Evolutionary conservation across 2,329 filamentous ascomycete genomes (phyloP).

Genomic region (Magnaporthiopsis rhizophila): DNA sequence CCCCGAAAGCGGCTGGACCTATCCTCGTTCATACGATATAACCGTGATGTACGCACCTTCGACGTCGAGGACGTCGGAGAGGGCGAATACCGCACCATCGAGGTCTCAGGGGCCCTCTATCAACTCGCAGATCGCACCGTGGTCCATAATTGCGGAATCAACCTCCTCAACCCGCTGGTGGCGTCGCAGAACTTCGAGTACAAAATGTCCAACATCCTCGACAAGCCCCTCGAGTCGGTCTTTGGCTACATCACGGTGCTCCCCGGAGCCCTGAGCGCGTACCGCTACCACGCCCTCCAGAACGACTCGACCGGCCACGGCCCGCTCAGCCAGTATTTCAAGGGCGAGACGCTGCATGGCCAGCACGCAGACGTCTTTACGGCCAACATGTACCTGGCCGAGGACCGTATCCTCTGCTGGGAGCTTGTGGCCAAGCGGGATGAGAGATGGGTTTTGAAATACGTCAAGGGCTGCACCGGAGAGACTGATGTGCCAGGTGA

Average conservation of each 20-base stretch:
- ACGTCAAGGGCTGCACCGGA: slow-evolving; percentile 91
- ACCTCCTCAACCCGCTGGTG: slow-evolving; percentile 92
- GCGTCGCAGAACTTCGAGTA: slow-evolving; percentile 99
- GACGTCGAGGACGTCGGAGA: too few relatives aligned
- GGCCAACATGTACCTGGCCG: slow-evolving; percentile 88
- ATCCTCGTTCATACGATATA: too few relatives aligned
- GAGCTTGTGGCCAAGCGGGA: slow-evolving; percentile 92
- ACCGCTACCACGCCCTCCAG: slow-evolving; percentile 90
- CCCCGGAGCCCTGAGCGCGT: slow-evolving; percentile 89
- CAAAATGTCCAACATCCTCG: slow-evolving; percentile 98
- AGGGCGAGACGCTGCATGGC: slow-evolving; percentile 93
- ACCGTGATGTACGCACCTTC: too few relatives aligned
- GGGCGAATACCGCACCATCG: too few relatives aligned
- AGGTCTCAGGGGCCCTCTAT: too few relatives aligned
- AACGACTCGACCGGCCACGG: slow-evolving; percentile 95
- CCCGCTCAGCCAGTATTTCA: slow-evolving; percentile 96
- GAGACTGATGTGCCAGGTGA: slow-evolving; percentile 96
- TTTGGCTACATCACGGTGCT: slow-evolving; percentile 98
- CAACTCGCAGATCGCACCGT: too few relatives aligned
- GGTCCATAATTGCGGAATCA: too few relatives aligned
- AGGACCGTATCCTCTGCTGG: slow-evolving; percentile 87
- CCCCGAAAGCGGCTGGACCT: too few relatives aligned
- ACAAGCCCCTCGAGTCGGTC: slow-evolving; percentile 93
- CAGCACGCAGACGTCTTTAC: slow-evolving; percentile 64
- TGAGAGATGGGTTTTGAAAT: slow-evolving; percentile 96